Evolutionary conservation across 1,284 basidiomycete species (phyloP), one percentile per base, ranked within the genome.

Genomic region (Moesziomyces antarcticus): DNA sequence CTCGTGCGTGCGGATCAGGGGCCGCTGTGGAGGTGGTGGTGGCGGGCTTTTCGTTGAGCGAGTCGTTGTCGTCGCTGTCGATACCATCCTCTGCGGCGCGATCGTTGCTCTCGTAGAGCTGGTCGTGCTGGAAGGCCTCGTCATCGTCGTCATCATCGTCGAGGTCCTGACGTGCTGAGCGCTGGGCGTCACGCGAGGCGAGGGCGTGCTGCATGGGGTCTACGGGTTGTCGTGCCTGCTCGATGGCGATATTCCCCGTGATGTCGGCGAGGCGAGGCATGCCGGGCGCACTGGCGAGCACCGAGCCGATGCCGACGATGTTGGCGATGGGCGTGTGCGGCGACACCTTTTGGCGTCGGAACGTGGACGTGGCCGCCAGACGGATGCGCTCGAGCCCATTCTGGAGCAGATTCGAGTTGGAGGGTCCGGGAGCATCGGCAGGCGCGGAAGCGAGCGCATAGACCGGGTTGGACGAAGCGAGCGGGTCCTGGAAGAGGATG

Each of bases 401-500:
- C 6, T 62, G 59, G 43, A 63, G 56, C 24, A 69, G 21, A 37
- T 69, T 66, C 21, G 67, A 64, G 41, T 63, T 56, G 45, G 60
- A 70, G 13, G 60, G 60, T 9, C 60, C 60, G 4, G 59, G 50
- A n/a, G 60, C 56, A 49, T 56, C 58, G 22, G 56, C 40, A 22
- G 41, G 33, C 8, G 56, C 45, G 14, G 61, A 49, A n/a, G 56
- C 67, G 9, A 61, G 56, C 5, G 60, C 59, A 25, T 67, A 73
- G 53, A 59, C 59, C 20, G 65, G 55, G 13, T 64, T 66, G n/a
- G 64, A 52, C 18, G 37, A 58, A 8, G 75, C 53, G 40, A 79
- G 72, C 2, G 80, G 88, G 85, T 98, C 93, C 64, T 92, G 90
- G 84, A 97, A 99, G 80, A 99, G 95, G 83, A 98, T 94, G 86